A percentile compares a stretch with the other conserved stretches of the same genome.
phyloP scores from a whole-genome alignment of 257 asterid species.

The Parsonsia alboflavescens region DNA sequence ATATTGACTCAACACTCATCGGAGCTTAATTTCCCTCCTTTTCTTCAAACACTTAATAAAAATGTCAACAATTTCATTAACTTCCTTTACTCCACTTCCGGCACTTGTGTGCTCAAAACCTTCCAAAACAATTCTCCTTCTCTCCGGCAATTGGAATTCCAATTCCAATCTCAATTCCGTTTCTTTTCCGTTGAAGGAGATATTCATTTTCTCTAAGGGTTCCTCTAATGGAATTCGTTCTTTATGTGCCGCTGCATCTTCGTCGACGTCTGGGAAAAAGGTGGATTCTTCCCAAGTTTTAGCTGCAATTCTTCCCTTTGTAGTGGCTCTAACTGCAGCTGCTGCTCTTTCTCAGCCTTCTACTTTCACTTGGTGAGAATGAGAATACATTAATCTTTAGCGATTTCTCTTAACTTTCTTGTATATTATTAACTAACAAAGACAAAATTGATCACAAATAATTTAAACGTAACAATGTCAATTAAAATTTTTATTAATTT shows the following conservation, averaged over 20 bases:
- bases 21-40: not conserved
- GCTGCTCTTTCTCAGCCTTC: slow-evolving; percentile 85
- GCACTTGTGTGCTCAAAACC: too few species aligned
- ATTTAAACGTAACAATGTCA: too few species aligned
- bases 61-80: slow-evolving; percentile 17
- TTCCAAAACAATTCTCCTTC: too few species aligned
- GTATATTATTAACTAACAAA: too few species aligned
- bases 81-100: too few species aligned
- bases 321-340: slow-evolving; percentile 79
- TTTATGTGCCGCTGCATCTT: slow-evolving; percentile 48
- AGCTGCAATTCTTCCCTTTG: slow-evolving; percentile 86
- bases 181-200: slow-evolving; percentile 12
- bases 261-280: slow-evolving; percentile 59
- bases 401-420: too few species aligned
- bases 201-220: slow-evolving; percentile 2
- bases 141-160: too few species aligned
- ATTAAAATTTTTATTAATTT: too few species aligned
- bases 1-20: not conserved
- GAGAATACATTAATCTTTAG: not conserved
- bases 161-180: slow-evolving; percentile 8
- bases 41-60: not conserved
- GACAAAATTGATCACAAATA: too few species aligned
- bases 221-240: slow-evolving; percentile 25
- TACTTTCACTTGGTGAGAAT: slow-evolving; percentile 79
- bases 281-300: slow-evolving; percentile 55